Conservation (phyloP, 2,329 filamentous ascomycete species). For the Xylariales sp. region DNA sequence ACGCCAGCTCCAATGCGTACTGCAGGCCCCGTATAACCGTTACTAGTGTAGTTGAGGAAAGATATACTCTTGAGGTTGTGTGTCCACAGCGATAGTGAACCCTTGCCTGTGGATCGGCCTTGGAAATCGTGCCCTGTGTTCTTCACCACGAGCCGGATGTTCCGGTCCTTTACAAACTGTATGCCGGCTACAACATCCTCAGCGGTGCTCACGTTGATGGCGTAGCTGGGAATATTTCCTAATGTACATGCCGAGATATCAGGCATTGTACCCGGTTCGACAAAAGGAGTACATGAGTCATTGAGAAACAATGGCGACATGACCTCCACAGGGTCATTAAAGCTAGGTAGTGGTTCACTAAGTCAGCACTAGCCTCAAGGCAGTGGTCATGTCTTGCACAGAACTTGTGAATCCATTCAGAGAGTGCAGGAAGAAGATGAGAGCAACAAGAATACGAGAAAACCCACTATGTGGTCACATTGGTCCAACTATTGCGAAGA, state of each 20-base stretch:
- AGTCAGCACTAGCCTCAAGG: too few relatives aligned
- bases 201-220: constrained; percentile 9
- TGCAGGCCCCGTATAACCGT: constrained; percentile 19
- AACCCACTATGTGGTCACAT: too few relatives aligned
- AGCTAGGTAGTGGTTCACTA: too few relatives aligned
- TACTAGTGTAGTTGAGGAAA: constrained; percentile 14
- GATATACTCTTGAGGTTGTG: constrained; percentile 24
- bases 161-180: constrained; percentile 12
- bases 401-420: too few relatives aligned
- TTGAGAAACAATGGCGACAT: not conserved
- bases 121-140: constrained; percentile 25
- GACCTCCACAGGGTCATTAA: not conserved
- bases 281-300: not conserved
- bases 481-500: too few relatives aligned
- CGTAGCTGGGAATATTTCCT: constrained; percentile 9
- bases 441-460: too few relatives aligned
- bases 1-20: constrained; percentile 21
- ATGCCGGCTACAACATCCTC: constrained; percentile 10
- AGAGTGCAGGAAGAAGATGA: too few relatives aligned
- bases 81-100: constrained; percentile 27
- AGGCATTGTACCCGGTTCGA: too few relatives aligned
- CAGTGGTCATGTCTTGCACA: too few relatives aligned
- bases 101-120: constrained; percentile 23
- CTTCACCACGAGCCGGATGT: constrained; percentile 15
- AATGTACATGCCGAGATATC: too few relatives aligned